phyloP scores from a whole-genome alignment of 495 filamentous ascomycete genomes.

The Aspergillus hancockii region DNA sequence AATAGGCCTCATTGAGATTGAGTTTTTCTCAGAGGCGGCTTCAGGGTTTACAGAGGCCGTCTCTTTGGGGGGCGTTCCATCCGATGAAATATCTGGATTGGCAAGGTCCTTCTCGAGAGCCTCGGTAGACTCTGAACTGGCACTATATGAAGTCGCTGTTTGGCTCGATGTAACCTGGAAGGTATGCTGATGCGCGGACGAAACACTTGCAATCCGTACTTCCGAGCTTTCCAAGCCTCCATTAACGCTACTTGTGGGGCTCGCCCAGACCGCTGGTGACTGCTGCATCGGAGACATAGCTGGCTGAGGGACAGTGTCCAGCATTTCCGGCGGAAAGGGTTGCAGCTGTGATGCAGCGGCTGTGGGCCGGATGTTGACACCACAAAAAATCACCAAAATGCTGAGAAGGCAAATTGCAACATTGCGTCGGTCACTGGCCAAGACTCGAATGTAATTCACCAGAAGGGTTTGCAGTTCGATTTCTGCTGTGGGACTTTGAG shows the following conservation, averaged over 20 bases:
- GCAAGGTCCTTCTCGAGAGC: background rate
- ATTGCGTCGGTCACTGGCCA: slow-evolving; percentile 71
- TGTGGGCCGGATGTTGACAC: slow-evolving; percentile 27
- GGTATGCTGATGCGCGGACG: background rate
- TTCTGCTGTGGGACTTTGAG: slow-evolving; percentile 19
- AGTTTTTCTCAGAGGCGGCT: background rate
- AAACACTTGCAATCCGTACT: background rate
- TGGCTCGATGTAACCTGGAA: background rate
- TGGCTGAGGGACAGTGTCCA: slow-evolving; percentile 3
- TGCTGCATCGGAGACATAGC: slow-evolving; percentile 13
- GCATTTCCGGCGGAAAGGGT: slow-evolving; percentile 21
- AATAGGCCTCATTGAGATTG: background rate
- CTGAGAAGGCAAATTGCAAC: slow-evolving; percentile 65
- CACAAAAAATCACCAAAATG: slow-evolving; percentile 58
- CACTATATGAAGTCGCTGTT: background rate
- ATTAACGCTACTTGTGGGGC: background rate
- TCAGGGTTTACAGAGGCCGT: background rate
- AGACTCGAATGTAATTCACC: slow-evolving; percentile 65
- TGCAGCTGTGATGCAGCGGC: slow-evolving; percentile 14
- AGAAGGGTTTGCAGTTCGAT: slow-evolving; percentile 61
- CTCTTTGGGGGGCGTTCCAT: background rate
- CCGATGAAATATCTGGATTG: background rate
- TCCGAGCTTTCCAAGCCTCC: background rate
- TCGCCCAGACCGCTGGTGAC: slow-evolving; percentile 1
- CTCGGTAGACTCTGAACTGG: background rate